phyloP scores from a whole-genome alignment of 345 rosid genomes.

The Bruguiera sexangula region DNA sequence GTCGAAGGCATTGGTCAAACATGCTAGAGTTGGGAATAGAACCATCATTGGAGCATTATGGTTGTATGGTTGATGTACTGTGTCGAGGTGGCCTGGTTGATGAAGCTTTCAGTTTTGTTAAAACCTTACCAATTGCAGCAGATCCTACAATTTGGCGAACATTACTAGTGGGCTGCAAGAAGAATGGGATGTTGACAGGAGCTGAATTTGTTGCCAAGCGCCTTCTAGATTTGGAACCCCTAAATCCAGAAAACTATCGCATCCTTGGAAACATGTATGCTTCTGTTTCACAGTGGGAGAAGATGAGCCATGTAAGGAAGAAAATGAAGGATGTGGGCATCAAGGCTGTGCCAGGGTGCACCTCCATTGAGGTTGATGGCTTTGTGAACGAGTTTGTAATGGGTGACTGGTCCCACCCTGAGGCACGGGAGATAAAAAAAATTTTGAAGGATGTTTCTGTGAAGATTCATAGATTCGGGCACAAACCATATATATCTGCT shows the following conservation, averaged over 20 bases:
- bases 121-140: conserved; percentile 2
- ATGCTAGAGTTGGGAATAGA: conserved; percentile 24
- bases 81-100: conserved; percentile 21
- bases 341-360: conserved; percentile 18
- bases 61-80: conserved; percentile 21
- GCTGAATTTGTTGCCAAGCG: conserved; percentile 12
- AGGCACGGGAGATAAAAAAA: conserved; percentile 14
- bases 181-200: conserved; percentile 1
- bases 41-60: conserved; percentile 20
- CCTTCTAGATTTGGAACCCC: conserved; percentile 17
- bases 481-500: conserved; percentile 17
- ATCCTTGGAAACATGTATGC: conserved; percentile 15
- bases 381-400: conserved; percentile 18
- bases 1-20: conserved; percentile 15
- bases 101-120: conserved; percentile 14
- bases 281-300: conserved; percentile 15
- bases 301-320: conserved; percentile 20
- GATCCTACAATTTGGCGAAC: conserved; percentile 23
- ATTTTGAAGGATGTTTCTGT: conserved; percentile 2
- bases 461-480: conserved; percentile 1
- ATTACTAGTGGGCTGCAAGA: conserved; percentile 18
- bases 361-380: conserved; percentile 22
- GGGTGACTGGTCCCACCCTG: conserved; percentile 25
- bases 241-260: conserved; percentile 19
- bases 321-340: conserved; percentile 19